These are phyloP conservation scores for Kokia cookei DNA, from an alignment of 441 rosid species.

Conservation along the genomic window DNA sequence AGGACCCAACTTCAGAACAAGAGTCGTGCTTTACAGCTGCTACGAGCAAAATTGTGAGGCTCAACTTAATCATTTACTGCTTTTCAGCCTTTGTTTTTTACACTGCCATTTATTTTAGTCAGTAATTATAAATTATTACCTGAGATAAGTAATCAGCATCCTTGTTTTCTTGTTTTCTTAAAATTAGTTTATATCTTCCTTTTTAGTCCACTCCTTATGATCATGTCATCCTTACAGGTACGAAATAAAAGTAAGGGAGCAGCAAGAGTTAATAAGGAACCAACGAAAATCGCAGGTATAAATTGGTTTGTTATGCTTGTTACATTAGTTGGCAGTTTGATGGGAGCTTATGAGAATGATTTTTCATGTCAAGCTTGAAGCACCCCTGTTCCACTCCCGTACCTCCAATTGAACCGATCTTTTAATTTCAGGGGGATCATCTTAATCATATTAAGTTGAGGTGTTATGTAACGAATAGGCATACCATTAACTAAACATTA, in stretches of 20 bases:
- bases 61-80: slow-evolving; percentile 2
- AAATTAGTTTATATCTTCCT: not conserved
- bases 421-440: not conserved
- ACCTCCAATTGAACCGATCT: not conserved
- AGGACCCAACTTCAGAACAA: slow-evolving; percentile 80
- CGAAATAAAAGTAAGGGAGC: slow-evolving; percentile 90
- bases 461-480: not conserved
- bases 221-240: slow-evolving; percentile 43
- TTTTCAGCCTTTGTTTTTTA: not conserved
- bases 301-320: not conserved
- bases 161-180: slow-evolving; percentile 1
- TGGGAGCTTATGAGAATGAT: not conserved
- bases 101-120: not conserved
- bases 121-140: not conserved
- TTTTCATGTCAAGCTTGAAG: not conserved
- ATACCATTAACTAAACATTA: not conserved
- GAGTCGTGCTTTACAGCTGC: slow-evolving; percentile 76
- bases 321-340: not conserved
- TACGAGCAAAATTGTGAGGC: slow-evolving; percentile 85
- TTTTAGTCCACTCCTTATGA: slow-evolving; percentile 15
- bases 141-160: not conserved
- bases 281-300: slow-evolving; percentile 70
- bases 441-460: not conserved
- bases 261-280: slow-evolving; percentile 68
- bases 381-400: not conserved